Evolutionary conservation across 1,139 yeast genomes (phyloP).

Genomic region (Protomyces inouyei): DNA sequence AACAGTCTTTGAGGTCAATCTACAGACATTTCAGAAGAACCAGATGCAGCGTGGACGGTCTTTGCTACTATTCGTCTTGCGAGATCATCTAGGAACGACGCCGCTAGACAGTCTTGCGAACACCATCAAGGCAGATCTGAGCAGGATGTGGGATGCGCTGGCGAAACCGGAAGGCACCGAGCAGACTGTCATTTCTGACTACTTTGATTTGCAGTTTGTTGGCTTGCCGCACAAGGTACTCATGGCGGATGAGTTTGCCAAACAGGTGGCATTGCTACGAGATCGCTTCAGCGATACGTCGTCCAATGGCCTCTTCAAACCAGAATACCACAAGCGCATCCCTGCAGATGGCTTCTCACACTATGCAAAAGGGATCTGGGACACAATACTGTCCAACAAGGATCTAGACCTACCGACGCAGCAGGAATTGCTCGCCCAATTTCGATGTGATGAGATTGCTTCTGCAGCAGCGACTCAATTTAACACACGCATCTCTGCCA

Average conservation of each 20-base stretch:
- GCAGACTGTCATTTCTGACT: constrained; percentile 60
- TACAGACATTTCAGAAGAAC: constrained; percentile 59
- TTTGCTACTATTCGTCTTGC: constrained; percentile 74
- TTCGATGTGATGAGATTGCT: constrained; percentile 87
- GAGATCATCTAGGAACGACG: constrained; percentile 88
- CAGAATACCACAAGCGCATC: constrained; percentile 72
- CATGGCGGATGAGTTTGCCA: constrained; percentile 66
- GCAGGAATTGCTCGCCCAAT: constrained; percentile 87
- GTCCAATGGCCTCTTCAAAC: constrained; percentile 51
- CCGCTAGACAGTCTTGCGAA: constrained; percentile 67
- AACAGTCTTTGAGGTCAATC: constrained; percentile 92
- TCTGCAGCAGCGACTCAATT: constrained; percentile 46
- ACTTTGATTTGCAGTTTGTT: constrained; percentile 77
- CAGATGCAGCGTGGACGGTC: constrained; percentile 37
- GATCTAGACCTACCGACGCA: constrained; percentile 96
- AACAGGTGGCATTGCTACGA: constrained; percentile 61
- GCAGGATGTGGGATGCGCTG: constrained; percentile 66
- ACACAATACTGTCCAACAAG: constrained; percentile 83
- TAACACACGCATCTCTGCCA: constrained; percentile 28
- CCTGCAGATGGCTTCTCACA: constrained; percentile 96
- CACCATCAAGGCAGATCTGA: constrained; percentile 65
- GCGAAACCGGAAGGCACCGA: constrained; percentile 50
- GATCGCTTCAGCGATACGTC: constrained; percentile 46
- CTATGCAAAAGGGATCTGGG: constrained; percentile 90
- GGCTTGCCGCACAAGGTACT: constrained; percentile 81